These are phyloP conservation scores for Daldinia loculata DNA, from an alignment of 495 filamentous ascomycete genomes.

Conservation along the genomic window DNA sequence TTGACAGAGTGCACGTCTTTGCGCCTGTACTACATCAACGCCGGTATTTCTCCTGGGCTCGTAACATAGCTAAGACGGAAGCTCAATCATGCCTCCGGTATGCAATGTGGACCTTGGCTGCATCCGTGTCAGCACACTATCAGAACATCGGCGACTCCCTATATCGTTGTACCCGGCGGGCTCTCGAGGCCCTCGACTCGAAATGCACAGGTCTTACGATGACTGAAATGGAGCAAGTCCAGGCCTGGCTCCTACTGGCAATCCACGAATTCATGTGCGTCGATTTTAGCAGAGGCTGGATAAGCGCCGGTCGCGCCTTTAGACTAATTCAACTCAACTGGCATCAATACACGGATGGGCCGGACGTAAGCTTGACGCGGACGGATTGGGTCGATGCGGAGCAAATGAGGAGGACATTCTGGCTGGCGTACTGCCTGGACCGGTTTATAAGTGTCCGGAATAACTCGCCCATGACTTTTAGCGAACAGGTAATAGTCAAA, in stretches of 20 bases:
- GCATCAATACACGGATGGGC: slow-evolving; percentile 48
- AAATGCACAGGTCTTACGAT: slow-evolving; percentile 23
- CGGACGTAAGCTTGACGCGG: slow-evolving; percentile 23
- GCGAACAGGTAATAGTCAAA: slow-evolving; percentile 57
- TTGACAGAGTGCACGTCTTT: slow-evolving; percentile 65
- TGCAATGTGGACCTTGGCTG: slow-evolving; percentile 66
- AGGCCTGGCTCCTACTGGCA: slow-evolving; percentile 64
- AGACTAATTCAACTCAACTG: slow-evolving; percentile 58
- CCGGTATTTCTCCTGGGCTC: slow-evolving; percentile 41
- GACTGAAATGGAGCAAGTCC: slow-evolving; percentile 56
- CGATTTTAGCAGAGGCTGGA: slow-evolving; percentile 55
- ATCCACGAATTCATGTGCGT: slow-evolving; percentile 62
- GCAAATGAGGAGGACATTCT: slow-evolving; percentile 58
- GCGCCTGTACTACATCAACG: slow-evolving; percentile 62
- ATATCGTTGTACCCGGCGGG: slow-evolving; percentile 58
- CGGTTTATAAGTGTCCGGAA: slow-evolving; percentile 59
- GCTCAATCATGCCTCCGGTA: slow-evolving; percentile 52
- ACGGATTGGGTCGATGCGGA: slow-evolving; percentile 52
- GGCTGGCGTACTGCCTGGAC: slow-evolving; percentile 60
- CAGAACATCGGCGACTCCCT: slow-evolving; percentile 56
- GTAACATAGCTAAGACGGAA: slow-evolving; percentile 31
- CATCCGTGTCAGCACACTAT: slow-evolving; percentile 62
- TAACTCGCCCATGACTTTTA: slow-evolving; percentile 58
- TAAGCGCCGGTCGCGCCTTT: slow-evolving; percentile 58
- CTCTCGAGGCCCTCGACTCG: slow-evolving; percentile 53